Evolutionary conservation across 2,329 filamentous ascomycete genomes (phyloP).

Genomic region (Eutypella sp.): DNA sequence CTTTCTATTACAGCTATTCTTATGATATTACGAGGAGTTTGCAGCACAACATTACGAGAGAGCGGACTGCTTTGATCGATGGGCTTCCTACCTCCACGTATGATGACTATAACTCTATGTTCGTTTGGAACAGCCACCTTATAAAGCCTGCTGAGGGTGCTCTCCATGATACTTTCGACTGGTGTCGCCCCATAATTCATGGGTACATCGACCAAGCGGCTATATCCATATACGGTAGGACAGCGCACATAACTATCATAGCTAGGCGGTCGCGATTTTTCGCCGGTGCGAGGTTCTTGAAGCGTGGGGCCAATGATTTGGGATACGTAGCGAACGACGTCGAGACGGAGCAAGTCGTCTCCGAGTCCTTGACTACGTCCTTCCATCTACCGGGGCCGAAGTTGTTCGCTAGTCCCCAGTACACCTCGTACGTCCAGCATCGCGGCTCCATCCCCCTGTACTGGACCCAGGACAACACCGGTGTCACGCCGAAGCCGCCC

Average conservation of each 20-base stretch:
- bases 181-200: constrained; percentile 94
- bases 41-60: constrained; percentile 83
- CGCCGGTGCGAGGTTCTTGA: constrained; percentile 88
- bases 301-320: constrained; percentile 88
- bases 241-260: constrained; percentile 89
- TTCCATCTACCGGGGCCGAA: constrained; percentile 87
- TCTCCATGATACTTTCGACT: constrained; percentile 81
- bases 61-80: constrained; percentile 65
- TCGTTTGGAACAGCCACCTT: constrained; percentile 94
- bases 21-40: constrained; percentile 92
- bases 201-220: constrained; percentile 92
- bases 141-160: constrained; percentile 66
- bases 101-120: constrained; percentile 84
- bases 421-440: constrained; percentile 95
- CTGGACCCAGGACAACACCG: constrained; percentile 95
- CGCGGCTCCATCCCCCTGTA: constrained; percentile 93
- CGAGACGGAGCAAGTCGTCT: constrained; percentile 97
- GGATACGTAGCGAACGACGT: constrained; percentile 98
- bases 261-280: constrained; percentile 89
- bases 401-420: constrained; percentile 82
- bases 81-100: constrained; percentile 55
- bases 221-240: constrained; percentile 79
- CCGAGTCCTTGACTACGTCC: constrained; percentile 88
- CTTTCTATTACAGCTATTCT: constrained; percentile 98
- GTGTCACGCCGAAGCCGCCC: constrained; percentile 91